Evolutionary conservation across 352 stramenopile genomes (phyloP), one percentile per base, ranked within the genome.

Genomic region (Pythium chondricola): DNA sequence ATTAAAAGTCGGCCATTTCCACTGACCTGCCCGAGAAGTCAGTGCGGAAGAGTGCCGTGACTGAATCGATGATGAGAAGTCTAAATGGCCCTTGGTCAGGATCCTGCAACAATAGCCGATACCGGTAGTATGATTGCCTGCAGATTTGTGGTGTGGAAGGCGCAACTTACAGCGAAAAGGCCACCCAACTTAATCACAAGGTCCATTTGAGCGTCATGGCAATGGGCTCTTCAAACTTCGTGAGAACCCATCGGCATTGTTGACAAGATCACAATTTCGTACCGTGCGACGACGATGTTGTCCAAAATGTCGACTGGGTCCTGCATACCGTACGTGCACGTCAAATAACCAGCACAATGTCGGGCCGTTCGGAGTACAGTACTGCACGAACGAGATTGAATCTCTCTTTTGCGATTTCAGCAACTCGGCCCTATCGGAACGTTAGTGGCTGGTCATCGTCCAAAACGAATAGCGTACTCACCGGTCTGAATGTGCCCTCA

Each of bases 211-310:
- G 81, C 67, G 31, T 96, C 86, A 47, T 93, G 77, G 22, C 72
- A 95, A 54, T 95, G 85, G 33, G 82, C 82, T 67, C 85, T 90
- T 42, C 17, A 4, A 46, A 43, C n/a, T 35, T 25, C 27, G 21
- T 55, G 50, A 51, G 10, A 36, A 41, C 2, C 13, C 33, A 24
- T 7, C 18, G 37, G 0, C 57, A 7, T 44, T 39, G 40, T 26
- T 38, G n/a, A 43, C 24, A 27, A 16, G 38, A 37, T 22, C 13
- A 27, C 25, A n/a, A 4, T 48, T 4, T 9, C 18, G 42, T 42
- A 88, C 76, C 85, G 76, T 14, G 88, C 89, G 30, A 96, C 76
- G 37, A 97, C 89, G 43, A 98, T 94, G 65, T 98, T 98, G 56
- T 97, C 91, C 20, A 98, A 70, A n/a, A 95, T 76, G 27, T 96